A percentile compares a stretch with the other conserved stretches of the same genome.
Evolutionary conservation across 176 grass and related monocot genomes (phyloP).

Genomic region (Tuctoria greenei): DNA sequence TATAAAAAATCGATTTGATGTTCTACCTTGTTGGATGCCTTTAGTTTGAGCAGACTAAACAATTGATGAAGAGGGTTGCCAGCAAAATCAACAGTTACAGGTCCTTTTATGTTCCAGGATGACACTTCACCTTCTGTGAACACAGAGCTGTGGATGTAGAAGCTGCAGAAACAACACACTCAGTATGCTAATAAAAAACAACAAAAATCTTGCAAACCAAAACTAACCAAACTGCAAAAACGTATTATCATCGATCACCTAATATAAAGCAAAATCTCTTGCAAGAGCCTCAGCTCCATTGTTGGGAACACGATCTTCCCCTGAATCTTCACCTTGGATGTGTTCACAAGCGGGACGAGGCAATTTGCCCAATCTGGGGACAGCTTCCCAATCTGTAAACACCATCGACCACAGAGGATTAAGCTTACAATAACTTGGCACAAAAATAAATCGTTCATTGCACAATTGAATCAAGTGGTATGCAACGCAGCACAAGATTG

Average conservation of each 20-base stretch:
- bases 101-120: conserved; percentile 37
- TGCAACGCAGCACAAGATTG: background rate
- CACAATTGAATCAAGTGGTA: background rate
- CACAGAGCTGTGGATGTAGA: conserved; percentile 82
- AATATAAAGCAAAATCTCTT: conserved; percentile 69
- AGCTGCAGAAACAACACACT: conserved; percentile 37
- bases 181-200: conserved; percentile 2
- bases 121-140: conserved; percentile 49
- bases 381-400: conserved; percentile 72
- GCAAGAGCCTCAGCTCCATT: conserved; percentile 64
- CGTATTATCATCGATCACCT: conserved; percentile 40
- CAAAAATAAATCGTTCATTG: background rate
- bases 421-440: background rate
- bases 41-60: conserved; percentile 67
- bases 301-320: conserved; percentile 48
- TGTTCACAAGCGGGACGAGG: conserved; percentile 73
- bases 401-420: background rate
- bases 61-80: conserved; percentile 55
- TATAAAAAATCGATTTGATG: background rate
- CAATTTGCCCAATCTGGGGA: conserved; percentile 64
- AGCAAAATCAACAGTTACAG: conserved; percentile 42
- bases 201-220: background rate
- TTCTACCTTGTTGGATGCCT: conserved; percentile 54
- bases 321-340: conserved; percentile 77
- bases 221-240: background rate